phyloP scores from a whole-genome alignment of 805 yeast species.

The Cyberlindnera mississippiensis region DNA sequence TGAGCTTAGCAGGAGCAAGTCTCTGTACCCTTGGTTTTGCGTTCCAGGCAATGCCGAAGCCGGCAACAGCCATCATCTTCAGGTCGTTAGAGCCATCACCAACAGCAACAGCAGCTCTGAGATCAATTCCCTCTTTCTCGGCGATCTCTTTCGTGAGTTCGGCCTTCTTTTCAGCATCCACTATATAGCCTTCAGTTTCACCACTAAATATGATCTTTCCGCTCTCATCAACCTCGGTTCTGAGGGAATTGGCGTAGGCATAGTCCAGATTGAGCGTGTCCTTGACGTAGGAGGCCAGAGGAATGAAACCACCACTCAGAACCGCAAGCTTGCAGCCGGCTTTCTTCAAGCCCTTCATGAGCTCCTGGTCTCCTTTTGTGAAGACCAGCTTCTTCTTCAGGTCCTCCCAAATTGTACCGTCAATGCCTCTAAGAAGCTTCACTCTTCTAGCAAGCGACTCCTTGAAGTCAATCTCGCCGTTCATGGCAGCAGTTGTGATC shows the following conservation, averaged over 20 bases:
- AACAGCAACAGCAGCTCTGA: conserved; percentile 65
- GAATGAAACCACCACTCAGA: conserved; percentile 91
- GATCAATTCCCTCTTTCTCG: conserved; percentile 45
- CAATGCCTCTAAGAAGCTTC: conserved; percentile 74
- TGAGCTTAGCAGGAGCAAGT: conserved; percentile 78
- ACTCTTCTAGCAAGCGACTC: conserved; percentile 78
- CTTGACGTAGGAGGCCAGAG: conserved; percentile 76
- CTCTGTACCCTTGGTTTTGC: conserved; percentile 92
- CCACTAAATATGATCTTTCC: conserved; percentile 61
- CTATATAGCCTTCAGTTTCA: conserved; percentile 70
- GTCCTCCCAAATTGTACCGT: conserved; percentile 73
- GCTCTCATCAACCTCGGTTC: conserved; percentile 41
- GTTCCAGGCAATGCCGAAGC: conserved; percentile 95
- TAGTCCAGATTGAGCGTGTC: conserved; percentile 69
- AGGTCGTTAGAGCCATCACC: conserved; percentile 98
- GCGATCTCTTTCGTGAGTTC: conserved; percentile 63
- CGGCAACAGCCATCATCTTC: conserved; percentile 87
- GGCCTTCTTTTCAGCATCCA: conserved; percentile 84
- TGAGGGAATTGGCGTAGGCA: conserved; percentile 78
- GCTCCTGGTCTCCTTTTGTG: conserved; percentile 83
- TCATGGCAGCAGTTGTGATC: conserved; percentile 94
- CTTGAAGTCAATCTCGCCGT: conserved; percentile 89
- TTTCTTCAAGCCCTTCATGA: conserved; percentile 56
- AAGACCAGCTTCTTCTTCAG: conserved; percentile 63
- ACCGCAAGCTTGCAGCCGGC: conserved; percentile 76